Evolutionary conservation across 1,284 basidiomycete species (phyloP).

Genomic region (Ceratobasidium sp.): DNA sequence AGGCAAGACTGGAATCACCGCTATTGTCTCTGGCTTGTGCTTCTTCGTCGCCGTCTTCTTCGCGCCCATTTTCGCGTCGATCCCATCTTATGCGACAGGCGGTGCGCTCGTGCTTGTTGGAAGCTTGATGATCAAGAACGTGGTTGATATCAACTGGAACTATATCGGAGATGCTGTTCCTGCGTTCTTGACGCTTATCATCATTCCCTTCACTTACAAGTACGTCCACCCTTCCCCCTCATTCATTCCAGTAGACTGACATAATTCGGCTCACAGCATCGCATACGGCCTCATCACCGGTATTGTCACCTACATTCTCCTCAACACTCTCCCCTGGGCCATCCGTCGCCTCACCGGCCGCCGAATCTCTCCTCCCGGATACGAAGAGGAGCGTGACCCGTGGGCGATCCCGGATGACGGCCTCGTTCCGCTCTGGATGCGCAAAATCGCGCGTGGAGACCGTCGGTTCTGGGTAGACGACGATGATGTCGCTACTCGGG

Average conservation of each 20-base stretch:
- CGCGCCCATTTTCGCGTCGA: conserved; percentile 87
- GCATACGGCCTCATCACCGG: conserved; percentile 87
- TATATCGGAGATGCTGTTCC: conserved; percentile 88
- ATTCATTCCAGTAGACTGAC: conserved; percentile 29
- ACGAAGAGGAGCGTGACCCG: conserved; percentile 65
- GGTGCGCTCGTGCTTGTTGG: conserved; percentile 89
- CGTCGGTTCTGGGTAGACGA: conserved; percentile 51
- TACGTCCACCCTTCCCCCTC: conserved; percentile 53
- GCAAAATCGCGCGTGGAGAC: conserved; percentile 52
- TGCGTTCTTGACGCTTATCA: conserved; percentile 79
- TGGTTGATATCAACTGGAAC: conserved; percentile 88
- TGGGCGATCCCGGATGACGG: conserved; percentile 77
- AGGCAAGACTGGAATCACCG: conserved; percentile 88
- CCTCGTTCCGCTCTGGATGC: conserved; percentile 78
- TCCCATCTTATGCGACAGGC: conserved; percentile 89
- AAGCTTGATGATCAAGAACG: conserved; percentile 89
- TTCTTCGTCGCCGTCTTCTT: conserved; percentile 93
- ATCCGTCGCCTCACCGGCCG: conserved; percentile 66
- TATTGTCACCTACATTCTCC: conserved; percentile 72
- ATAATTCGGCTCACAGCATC: conserved; percentile 64
- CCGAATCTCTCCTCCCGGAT: conserved; percentile 73
- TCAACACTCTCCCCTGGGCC: conserved; percentile 77
- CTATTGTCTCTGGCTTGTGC: conserved; percentile 75
- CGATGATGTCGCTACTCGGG: not conserved
- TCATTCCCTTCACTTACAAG: conserved; percentile 84